phyloP scores from a whole-genome alignment of 345 rosid species.

The Brassica nigra region DNA sequence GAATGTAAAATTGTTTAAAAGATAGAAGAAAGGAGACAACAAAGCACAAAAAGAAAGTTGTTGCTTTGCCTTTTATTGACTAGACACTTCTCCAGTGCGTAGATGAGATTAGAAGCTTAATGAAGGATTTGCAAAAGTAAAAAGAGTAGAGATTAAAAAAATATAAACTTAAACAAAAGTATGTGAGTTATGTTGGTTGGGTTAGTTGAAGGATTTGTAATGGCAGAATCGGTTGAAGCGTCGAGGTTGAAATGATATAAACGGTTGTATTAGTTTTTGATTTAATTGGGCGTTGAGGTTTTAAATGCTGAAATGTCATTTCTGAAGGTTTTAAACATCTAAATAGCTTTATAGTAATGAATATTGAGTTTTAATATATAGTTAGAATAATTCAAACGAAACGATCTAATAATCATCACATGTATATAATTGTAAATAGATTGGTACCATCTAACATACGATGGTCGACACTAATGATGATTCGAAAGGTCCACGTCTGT shows the following conservation, averaged over 20 bases:
- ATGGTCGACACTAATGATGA: constrained; percentile 29
- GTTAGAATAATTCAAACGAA: background rate
- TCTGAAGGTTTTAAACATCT: constrained; percentile 18
- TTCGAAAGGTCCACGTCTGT: constrained; percentile 5
- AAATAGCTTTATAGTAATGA: background rate
- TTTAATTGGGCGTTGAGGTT: constrained; percentile 23
- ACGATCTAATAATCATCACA: background rate
- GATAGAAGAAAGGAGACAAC: constrained; percentile 23
- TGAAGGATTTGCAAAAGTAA: background rate
- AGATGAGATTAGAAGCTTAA: constrained; percentile 4
- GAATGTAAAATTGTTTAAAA: constrained; percentile 6
- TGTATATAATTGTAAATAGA: constrained; percentile 17
- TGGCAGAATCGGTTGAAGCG: constrained; percentile 37
- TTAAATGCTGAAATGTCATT: constrained; percentile 33
- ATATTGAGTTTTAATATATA: background rate
- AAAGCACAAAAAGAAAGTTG: constrained; percentile 28
- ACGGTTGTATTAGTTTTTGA: constrained; percentile 39
- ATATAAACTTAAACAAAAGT: background rate
- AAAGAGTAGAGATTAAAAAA: background rate
- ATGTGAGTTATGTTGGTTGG: constrained; percentile 23
- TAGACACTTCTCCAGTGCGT: constrained; percentile 21
- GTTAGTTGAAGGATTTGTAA: constrained; percentile 33
- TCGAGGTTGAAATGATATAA: constrained; percentile 33
- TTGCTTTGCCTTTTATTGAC: constrained; percentile 31
- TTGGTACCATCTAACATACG: constrained; percentile 14